Evolutionary conservation across 768 basidiomycete genomes (phyloP).

Genomic region (Termitomyces bulborhizus): DNA sequence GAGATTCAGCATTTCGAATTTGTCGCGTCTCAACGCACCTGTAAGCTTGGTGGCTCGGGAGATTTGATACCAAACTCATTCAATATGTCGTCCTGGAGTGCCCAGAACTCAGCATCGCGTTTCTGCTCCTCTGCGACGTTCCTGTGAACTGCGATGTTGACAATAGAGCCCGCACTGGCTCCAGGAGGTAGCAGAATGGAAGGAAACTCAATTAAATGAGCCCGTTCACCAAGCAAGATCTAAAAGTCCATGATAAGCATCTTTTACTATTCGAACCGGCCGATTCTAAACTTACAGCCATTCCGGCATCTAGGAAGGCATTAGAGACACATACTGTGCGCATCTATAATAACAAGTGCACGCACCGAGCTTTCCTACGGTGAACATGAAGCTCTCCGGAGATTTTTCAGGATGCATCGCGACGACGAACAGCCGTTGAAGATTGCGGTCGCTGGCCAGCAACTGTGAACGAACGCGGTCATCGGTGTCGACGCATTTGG

Average conservation of each 20-base stretch:
- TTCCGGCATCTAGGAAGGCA: constrained; percentile 68
- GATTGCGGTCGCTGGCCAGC: constrained; percentile 5
- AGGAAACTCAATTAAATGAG: constrained; percentile 97
- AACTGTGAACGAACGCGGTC: neutral
- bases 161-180: constrained; percentile 89
- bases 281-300: constrained; percentile 59
- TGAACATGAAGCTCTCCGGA: constrained; percentile 79
- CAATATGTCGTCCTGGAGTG: constrained; percentile 76
- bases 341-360: constrained; percentile 1
- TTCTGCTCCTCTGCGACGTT: constrained; percentile 81
- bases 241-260: constrained; percentile 22
- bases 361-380: constrained; percentile 92
- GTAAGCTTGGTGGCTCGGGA: constrained; percentile 70
- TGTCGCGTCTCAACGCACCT: constrained; percentile 35
- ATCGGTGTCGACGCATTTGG: constrained; percentile 2
- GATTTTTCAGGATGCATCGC: constrained; percentile 26
- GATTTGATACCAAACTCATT: constrained; percentile 60
- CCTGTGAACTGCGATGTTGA: constrained; percentile 92
- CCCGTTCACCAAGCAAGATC: constrained; percentile 91
- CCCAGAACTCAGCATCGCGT: constrained; percentile 78
- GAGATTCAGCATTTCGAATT: neutral
- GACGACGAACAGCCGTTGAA: neutral
- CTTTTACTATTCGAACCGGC: neutral
- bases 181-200: constrained; percentile 92
- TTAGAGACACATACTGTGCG: neutral